Conservation (phyloP, 2,329 filamentous ascomycete genomes). For the Cladosporium sp. region DNA sequence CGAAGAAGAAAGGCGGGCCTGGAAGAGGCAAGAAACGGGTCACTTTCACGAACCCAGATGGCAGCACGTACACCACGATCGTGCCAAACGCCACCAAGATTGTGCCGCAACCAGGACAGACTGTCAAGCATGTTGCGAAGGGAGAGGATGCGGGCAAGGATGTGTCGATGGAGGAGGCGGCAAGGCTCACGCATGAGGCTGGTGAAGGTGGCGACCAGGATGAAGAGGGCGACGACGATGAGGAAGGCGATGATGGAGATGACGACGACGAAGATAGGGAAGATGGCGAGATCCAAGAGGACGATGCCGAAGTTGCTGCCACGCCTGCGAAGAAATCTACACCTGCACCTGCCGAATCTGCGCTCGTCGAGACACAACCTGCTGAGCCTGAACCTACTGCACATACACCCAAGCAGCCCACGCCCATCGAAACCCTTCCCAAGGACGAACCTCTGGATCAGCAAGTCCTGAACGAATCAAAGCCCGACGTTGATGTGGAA, state of each 20-base stretch:
- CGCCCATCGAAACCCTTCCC: background rate
- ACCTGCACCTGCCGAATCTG: background rate
- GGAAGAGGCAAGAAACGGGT: conserved; percentile 79
- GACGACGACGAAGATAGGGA: conserved; percentile 48
- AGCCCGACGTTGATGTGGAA: conserved; percentile 4
- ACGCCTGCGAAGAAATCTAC: conserved; percentile 24
- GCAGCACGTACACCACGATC: conserved; percentile 42
- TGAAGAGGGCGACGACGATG: conserved; percentile 52
- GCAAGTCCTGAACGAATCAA: background rate
- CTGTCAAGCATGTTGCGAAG: conserved; percentile 38
- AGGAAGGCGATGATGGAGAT: conserved; percentile 42
- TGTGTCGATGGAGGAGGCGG: conserved; percentile 40
- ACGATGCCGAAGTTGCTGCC: conserved; percentile 26
- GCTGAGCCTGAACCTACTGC: background rate
- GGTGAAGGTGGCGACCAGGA: conserved; percentile 49
- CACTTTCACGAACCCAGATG: conserved; percentile 52
- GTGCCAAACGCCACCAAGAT: conserved; percentile 40
- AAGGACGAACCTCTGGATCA: background rate
- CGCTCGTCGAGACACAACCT: background rate
- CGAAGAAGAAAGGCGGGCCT: conserved; percentile 73
- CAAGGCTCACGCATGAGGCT: conserved; percentile 45
- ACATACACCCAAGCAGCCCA: background rate
- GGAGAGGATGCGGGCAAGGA: conserved; percentile 37
- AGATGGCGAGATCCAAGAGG: conserved; percentile 37
- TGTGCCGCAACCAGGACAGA: conserved; percentile 36